Percentiles rank a stretch among this genome's conserved stretches.
These are phyloP conservation scores for Crotalaria pallida DNA, from an alignment of 306 rosid species.

Conservation along the genomic window DNA sequence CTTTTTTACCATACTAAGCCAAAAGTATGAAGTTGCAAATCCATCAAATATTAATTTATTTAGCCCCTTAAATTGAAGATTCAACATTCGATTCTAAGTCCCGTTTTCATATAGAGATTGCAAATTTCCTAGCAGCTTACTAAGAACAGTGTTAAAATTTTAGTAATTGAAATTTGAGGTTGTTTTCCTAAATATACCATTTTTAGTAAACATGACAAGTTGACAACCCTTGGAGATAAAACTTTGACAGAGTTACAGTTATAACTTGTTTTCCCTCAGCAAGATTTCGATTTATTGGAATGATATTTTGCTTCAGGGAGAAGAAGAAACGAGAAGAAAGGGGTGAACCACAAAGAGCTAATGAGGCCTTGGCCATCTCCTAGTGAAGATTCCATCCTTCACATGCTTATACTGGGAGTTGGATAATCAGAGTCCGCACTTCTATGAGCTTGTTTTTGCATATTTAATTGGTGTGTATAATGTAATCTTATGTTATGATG, in stretches of 20 bases:
- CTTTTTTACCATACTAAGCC: background rate
- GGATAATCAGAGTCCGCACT: conserved; percentile 23
- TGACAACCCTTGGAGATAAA: background rate
- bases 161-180: background rate
- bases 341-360: conserved; percentile 57
- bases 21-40: background rate
- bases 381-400: conserved; percentile 21
- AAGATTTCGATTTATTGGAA: background rate
- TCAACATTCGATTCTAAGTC: background rate
- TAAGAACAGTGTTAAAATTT: background rate
- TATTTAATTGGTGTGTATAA: conserved; percentile 2
- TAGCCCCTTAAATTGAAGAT: background rate
- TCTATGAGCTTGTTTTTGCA: conserved; percentile 20
- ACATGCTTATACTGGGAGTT: conserved; percentile 30
- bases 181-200: background rate
- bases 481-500: conserved; percentile 20
- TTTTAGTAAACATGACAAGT: background rate
- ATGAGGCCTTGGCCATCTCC: conserved; percentile 56
- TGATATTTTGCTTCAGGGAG: conserved; percentile 61
- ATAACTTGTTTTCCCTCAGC: background rate
- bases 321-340: conserved; percentile 86
- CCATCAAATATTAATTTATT: background rate
- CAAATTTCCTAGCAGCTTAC: background rate
- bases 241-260: background rate
- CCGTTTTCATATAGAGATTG: background rate